Conservation (phyloP, 2,329 filamentous ascomycete species). For the Colletotrichum agaves region DNA sequence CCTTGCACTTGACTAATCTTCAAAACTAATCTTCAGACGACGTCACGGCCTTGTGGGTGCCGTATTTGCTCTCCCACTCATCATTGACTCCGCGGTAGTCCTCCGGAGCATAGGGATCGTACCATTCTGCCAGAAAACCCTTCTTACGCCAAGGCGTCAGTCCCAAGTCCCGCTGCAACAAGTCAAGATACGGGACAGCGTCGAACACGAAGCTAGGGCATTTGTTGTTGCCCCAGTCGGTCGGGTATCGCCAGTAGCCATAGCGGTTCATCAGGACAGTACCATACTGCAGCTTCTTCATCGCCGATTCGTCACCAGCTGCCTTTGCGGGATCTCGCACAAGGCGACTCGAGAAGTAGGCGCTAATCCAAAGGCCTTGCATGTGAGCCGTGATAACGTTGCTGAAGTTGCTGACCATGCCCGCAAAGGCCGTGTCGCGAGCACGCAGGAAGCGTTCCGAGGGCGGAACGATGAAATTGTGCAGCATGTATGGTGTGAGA, state of each 20-base stretch:
- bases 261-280: constrained; percentile 75
- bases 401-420: constrained; percentile 55
- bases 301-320: constrained; percentile 22
- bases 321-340: constrained; percentile 28
- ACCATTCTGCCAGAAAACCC: constrained; percentile 61
- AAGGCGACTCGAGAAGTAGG: constrained; percentile 63
- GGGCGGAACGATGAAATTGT: constrained; percentile 59
- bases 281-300: constrained; percentile 59
- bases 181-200: constrained; percentile 76
- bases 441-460: constrained; percentile 48
- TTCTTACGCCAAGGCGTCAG: constrained; percentile 67
- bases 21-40: too few species aligned
- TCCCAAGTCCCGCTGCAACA: constrained; percentile 73
- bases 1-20: too few species aligned
- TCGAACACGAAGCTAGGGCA: constrained; percentile 81
- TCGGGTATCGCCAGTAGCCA: constrained; percentile 76
- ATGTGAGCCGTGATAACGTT: constrained; percentile 55
- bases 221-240: constrained; percentile 67
- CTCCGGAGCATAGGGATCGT: constrained; percentile 66
- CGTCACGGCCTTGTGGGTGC: not conserved
- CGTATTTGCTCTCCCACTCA: constrained; percentile 56
- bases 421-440: constrained; percentile 58
- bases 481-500: constrained; percentile 54
- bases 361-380: constrained; percentile 71
- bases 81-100: constrained; percentile 66